Evolutionary conservation across 148 eudicot species (phyloP), one percentile per base, ranked within the genome.

Genomic region (Mesembryanthemum crystallinum): DNA sequence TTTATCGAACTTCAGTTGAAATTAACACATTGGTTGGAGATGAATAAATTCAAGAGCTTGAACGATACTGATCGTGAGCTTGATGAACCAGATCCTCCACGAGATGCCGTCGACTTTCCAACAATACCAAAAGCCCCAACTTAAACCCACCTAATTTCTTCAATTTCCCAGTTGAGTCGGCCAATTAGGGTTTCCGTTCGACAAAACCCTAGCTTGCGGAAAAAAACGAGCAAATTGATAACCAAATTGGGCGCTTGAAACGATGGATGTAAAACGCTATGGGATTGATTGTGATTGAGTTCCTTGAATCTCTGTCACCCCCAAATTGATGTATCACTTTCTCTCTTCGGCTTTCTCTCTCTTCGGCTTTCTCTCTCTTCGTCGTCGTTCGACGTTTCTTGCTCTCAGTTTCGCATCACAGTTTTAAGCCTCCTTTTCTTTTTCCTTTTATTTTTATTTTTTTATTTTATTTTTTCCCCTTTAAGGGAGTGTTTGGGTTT

Each of bases 141-240:
- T 64, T 35, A 71, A 39, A 27, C 21, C 33, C 23, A 69, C 66
- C 60, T 7, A 80, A 64, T 71, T 42, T 0, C 66, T 35, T 28
- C 66, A 80, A 75, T 25, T 75, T 52, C 39, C 39, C 57, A 35
- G 5, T 42, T 33, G 51, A 69, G 43, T 57, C 42, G 51, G 45
- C 28, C 33, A 20, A 71, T 75, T 80, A 80, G 83, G 79, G 79
- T 71, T 75, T 59, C 32, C n/a, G 49, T 21, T 20, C 18, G 3
- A 71, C 28, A 76, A 80, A 80, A 64, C 76, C 76, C 83, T 71
- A 69, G 57, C 61, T 74, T 73, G 17, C 23, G 28, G 39, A 35
- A 35, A 61, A 11, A n/a, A 69, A 62, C 64, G 25, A 14, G 17
- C 27, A 37, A 49, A 15, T 63, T 27, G 64, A 42, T 13, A 21